Conservation (phyloP, 192 early-diverging fungal species). For the Chytriomyces hyalinus region DNA sequence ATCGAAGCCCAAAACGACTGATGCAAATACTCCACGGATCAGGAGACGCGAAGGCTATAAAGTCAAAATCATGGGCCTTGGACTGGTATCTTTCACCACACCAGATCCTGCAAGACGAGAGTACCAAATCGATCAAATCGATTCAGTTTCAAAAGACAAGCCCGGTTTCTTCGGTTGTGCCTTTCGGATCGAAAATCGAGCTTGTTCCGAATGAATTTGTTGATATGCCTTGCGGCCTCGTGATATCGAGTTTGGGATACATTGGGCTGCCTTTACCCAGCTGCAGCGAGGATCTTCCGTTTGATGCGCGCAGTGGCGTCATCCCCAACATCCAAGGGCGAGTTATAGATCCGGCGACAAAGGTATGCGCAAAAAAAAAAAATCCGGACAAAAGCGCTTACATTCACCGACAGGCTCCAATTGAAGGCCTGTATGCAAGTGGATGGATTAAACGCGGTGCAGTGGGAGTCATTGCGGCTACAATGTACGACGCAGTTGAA, state of each 20-base stretch:
- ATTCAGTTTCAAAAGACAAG: conserved; percentile 11
- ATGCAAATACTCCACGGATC: conserved; percentile 77
- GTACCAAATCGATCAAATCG: conserved; percentile 38
- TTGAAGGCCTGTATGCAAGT: conserved; percentile 80
- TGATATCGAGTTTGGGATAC: conserved; percentile 89
- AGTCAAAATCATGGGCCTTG: neutral
- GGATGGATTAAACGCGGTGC: conserved; percentile 98
- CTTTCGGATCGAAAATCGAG: neutral
- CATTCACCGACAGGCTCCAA: conserved; percentile 1
- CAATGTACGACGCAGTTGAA: conserved; percentile 92
- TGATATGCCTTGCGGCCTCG: conserved; percentile 66
- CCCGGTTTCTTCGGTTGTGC: neutral
- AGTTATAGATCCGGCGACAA: conserved; percentile 49
- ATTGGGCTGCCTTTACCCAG: conserved; percentile 67
- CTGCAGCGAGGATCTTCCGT: conserved; percentile 63
- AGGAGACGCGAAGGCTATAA: conserved; percentile 42
- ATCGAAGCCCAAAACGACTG: conserved; percentile 80
- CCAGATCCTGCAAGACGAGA: conserved; percentile 58
- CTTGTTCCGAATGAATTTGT: conserved; percentile 54
- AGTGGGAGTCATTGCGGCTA: conserved; percentile 89
- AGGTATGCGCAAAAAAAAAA: neutral
- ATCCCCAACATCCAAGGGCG: conserved; percentile 87
- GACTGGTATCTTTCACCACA: conserved; percentile 20
- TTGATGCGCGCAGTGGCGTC: conserved; percentile 67
- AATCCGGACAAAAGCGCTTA: neutral